Evolutionary conservation across 2,329 filamentous ascomycete genomes (phyloP).

Genomic region (Claviceps spartinae): DNA sequence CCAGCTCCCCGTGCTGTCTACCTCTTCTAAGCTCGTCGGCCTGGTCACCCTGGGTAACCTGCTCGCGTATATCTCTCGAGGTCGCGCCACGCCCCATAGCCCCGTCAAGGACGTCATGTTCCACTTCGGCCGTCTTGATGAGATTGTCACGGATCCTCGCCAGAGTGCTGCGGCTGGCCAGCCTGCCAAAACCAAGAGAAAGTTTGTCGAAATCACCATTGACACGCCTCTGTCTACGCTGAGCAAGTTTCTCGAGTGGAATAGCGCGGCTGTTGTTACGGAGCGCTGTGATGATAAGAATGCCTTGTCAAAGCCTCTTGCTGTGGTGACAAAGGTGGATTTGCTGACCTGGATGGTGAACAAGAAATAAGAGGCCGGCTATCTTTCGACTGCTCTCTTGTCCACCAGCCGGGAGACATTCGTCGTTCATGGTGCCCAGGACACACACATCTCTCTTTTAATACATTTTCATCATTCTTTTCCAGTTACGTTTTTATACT

Average conservation of each 20-base stretch:
- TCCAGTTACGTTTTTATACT: not conserved
- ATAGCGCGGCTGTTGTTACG: slow-evolving; percentile 88
- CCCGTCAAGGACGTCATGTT: slow-evolving; percentile 90
- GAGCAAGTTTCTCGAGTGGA: slow-evolving; percentile 95
- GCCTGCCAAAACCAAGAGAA: slow-evolving; percentile 36
- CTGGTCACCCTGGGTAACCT: slow-evolving; percentile 92
- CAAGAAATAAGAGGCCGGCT: slow-evolving; percentile 21
- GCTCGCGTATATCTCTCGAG: slow-evolving; percentile 75
- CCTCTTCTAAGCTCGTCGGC: slow-evolving; percentile 63
- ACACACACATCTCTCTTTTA: no score
- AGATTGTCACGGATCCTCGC: slow-evolving; percentile 80
- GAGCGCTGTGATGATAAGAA: slow-evolving; percentile 48
- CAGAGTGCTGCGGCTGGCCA: slow-evolving; percentile 35
- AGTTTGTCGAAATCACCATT: slow-evolving; percentile 88
- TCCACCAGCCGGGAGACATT: not conserved
- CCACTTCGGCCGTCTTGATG: slow-evolving; percentile 74
- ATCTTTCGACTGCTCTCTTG: not conserved
- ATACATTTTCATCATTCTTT: not conserved
- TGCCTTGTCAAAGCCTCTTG: slow-evolving; percentile 61
- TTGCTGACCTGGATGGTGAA: slow-evolving; percentile 84
- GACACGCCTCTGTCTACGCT: slow-evolving; percentile 75
- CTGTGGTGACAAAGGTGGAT: slow-evolving; percentile 94
- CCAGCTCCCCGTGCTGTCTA: slow-evolving; percentile 77
- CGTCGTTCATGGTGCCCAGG: no score
- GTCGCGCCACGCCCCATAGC: slow-evolving; percentile 60